Evolutionary conservation across 2,329 filamentous ascomycete genomes (phyloP).

Genomic region (Colletotrichum cereale): DNA sequence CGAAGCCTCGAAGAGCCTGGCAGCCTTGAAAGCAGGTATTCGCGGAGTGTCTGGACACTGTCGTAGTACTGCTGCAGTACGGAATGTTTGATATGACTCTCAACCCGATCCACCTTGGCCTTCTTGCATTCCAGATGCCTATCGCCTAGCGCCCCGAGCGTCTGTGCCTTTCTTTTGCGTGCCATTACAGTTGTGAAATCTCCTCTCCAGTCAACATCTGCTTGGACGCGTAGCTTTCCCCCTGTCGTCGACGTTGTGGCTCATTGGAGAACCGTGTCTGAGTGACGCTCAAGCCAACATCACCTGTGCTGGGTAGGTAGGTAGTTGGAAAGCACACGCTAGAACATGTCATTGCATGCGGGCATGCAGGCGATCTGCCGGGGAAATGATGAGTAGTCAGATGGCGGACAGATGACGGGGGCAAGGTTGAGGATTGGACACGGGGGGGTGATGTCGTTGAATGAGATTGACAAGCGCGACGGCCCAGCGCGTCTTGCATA

Average conservation of each 20-base stretch:
- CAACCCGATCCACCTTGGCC: neutral
- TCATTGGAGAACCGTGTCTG: neutral
- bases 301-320: neutral
- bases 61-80: conserved; percentile 61
- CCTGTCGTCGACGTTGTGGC: neutral
- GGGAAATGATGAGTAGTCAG: conserved; percentile 4
- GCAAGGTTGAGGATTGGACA: neutral
- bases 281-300: neutral
- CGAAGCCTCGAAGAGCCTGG: conserved; percentile 75
- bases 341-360: conserved; percentile 8
- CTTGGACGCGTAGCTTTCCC: conserved; percentile 4
- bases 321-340: neutral
- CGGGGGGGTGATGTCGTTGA: conserved; percentile 6
- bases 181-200: conserved; percentile 13
- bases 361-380: conserved; percentile 1
- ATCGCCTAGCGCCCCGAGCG: neutral
- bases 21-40: conserved; percentile 76
- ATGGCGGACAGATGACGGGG: neutral
- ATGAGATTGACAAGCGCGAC: conserved; percentile 12
- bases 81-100: conserved; percentile 31
- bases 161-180: conserved; percentile 27
- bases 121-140: conserved; percentile 13
- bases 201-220: conserved; percentile 1
- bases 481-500: conserved; percentile 9
- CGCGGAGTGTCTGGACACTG: conserved; percentile 74